Conservation (phyloP, 495 filamentous ascomycete genomes). For the Sporormia fimetaria region DNA sequence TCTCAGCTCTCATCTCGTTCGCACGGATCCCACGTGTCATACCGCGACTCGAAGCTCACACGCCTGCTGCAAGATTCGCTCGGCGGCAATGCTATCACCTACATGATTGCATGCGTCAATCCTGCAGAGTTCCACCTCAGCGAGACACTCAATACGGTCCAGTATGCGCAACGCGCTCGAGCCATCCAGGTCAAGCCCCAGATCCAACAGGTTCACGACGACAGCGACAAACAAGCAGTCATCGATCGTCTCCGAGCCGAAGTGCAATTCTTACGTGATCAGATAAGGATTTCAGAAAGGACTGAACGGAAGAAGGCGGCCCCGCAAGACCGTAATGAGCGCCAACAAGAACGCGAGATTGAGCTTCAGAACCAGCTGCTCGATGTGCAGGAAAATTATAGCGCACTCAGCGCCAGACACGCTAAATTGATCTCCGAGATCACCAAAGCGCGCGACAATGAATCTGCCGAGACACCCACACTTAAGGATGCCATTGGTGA, state of each 20-base stretch:
- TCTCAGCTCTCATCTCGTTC: slow-evolving; percentile 89
- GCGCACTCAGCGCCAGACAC: slow-evolving; percentile 76
- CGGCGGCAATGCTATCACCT: slow-evolving; percentile 96
- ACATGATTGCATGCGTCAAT: slow-evolving; percentile 98
- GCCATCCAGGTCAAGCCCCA: slow-evolving; percentile 95
- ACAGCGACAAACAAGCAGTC: slow-evolving; percentile 86
- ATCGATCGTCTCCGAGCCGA: slow-evolving; percentile 93
- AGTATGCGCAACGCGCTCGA: slow-evolving; percentile 92
- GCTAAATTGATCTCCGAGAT: slow-evolving; percentile 92
- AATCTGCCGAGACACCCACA: slow-evolving; percentile 43
- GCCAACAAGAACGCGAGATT: slow-evolving; percentile 71
- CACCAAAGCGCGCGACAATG: slow-evolving; percentile 64
- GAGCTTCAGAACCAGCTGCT: slow-evolving; percentile 91
- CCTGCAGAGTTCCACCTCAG: slow-evolving; percentile 95
- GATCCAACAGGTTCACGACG: slow-evolving; percentile 83
- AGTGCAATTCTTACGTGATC: slow-evolving; percentile 85
- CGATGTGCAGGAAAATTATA: slow-evolving; percentile 92
- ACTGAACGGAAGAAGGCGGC: slow-evolving; percentile 46
- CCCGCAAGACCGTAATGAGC: slow-evolving; percentile 59
- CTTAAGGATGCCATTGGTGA: slow-evolving; percentile 51
- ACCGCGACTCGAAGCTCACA: slow-evolving; percentile 93
- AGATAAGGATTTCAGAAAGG: slow-evolving; percentile 63
- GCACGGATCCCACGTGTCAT: slow-evolving; percentile 85
- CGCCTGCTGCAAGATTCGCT: slow-evolving; percentile 93
- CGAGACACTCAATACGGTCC: slow-evolving; percentile 93